Conservation (phyloP, 2,329 filamentous ascomycete genomes). For the Microthyrium microscopicum region DNA sequence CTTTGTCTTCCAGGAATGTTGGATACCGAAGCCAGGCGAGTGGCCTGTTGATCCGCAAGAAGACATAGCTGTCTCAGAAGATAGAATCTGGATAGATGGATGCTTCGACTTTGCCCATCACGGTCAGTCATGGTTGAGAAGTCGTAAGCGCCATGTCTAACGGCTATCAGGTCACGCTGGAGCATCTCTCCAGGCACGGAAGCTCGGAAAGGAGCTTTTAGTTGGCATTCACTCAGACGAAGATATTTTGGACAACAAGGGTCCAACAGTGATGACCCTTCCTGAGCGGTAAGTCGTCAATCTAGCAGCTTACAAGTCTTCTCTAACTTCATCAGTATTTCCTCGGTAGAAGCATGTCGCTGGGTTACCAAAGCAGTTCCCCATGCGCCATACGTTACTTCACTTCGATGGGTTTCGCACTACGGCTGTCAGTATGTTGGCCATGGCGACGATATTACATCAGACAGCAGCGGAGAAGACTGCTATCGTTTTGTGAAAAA, state of each 20-base stretch:
- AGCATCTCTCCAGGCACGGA: slow-evolving; percentile 88
- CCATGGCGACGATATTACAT: slow-evolving; percentile 94
- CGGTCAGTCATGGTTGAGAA: slow-evolving; percentile 37
- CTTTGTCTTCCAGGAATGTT: too few relatives aligned
- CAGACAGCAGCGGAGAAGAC: slow-evolving; percentile 81
- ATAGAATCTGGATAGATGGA: slow-evolving; percentile 92
- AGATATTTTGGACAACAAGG: slow-evolving; percentile 90
- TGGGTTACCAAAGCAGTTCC: slow-evolving; percentile 80
- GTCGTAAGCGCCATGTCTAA: neutral
- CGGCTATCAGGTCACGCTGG: slow-evolving; percentile 63
- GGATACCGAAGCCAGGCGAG: slow-evolving; percentile 36
- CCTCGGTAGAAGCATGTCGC: slow-evolving; percentile 84
- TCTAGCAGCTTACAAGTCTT: slow-evolving; percentile 9
- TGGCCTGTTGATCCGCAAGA: slow-evolving; percentile 52
- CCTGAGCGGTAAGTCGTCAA: slow-evolving; percentile 49
- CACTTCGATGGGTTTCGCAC: slow-evolving; percentile 82
- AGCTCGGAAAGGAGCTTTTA: slow-evolving; percentile 72
- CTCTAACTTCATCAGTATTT: slow-evolving; percentile 37
- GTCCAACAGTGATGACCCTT: slow-evolving; percentile 91
- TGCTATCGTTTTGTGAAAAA: slow-evolving; percentile 97
- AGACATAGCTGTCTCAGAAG: slow-evolving; percentile 39
- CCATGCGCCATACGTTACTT: slow-evolving; percentile 85
- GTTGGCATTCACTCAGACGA: slow-evolving; percentile 94
- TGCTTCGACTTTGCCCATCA: slow-evolving; percentile 99
- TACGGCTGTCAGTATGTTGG: slow-evolving; percentile 94